Percentiles rank a stretch among this genome's conserved stretches.
These are phyloP conservation scores for Hypoxylon lienhwacheense DNA, from an alignment of 495 filamentous ascomycete genomes.

Conservation along the genomic window DNA sequence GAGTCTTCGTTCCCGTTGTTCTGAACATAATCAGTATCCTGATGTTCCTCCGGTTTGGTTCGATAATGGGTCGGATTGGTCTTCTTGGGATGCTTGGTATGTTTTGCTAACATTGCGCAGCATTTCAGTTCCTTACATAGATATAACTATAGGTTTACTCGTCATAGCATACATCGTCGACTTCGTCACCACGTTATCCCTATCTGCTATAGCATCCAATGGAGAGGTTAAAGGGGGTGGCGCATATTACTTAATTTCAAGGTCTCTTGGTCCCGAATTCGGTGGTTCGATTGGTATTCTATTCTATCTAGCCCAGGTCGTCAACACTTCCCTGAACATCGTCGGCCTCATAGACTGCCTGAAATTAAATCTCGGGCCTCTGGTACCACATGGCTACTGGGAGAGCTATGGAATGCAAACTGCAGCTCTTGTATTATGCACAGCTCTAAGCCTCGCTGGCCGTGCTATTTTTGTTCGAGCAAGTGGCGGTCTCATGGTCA, in stretches of 20 bases:
- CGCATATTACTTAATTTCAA: slow-evolving; percentile 87
- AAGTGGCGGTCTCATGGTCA: slow-evolving; percentile 75
- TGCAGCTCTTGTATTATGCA: slow-evolving; percentile 70
- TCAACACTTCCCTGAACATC: slow-evolving; percentile 88
- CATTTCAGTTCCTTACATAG: slow-evolving; percentile 12
- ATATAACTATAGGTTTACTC: slow-evolving; percentile 62
- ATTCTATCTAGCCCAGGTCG: slow-evolving; percentile 80
- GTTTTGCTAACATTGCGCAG: slow-evolving; percentile 13
- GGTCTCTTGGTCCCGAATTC: slow-evolving; percentile 84
- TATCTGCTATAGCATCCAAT: slow-evolving; percentile 88
- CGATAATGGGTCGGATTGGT: slow-evolving; percentile 77
- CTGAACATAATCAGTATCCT: slow-evolving; percentile 91
- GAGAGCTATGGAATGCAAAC: slow-evolving; percentile 80
- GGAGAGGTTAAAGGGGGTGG: slow-evolving; percentile 86
- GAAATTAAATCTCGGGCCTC: slow-evolving; percentile 72
- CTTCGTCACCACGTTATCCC: slow-evolving; percentile 79
- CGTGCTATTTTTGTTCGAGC: slow-evolving; percentile 79
- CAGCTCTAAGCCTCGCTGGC: slow-evolving; percentile 74
- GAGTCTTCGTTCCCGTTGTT: slow-evolving; percentile 83
- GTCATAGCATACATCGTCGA: slow-evolving; percentile 73
- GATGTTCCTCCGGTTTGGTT: slow-evolving; percentile 85
- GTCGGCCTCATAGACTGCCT: slow-evolving; percentile 85
- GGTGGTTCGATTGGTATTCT: slow-evolving; percentile 90
- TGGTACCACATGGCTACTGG: slow-evolving; percentile 72
- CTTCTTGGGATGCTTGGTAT: slow-evolving; percentile 78